These are phyloP conservation scores for Fusarium burgessii DNA, from an alignment of 2,329 filamentous ascomycete genomes.

Conservation along the genomic window DNA sequence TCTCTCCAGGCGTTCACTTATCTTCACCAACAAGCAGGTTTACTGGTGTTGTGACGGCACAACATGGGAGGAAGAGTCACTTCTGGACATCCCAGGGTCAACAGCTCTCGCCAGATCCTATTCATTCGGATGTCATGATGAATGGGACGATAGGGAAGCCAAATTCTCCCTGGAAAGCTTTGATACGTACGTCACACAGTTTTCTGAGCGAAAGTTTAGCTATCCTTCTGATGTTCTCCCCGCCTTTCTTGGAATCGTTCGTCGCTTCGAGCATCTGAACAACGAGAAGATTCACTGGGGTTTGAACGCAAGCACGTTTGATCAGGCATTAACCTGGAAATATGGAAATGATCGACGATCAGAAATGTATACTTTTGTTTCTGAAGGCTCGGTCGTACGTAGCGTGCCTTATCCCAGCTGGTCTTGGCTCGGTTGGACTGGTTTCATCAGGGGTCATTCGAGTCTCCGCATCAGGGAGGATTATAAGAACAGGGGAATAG, in stretches of 20 bases:
- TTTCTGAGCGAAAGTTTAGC: conserved; percentile 7
- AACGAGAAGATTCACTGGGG: conserved; percentile 21
- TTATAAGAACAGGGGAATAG: background rate
- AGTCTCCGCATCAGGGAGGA: background rate
- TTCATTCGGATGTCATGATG: conserved; percentile 16
- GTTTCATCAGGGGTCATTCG: background rate
- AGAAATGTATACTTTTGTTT: background rate
- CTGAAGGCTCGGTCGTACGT: background rate
- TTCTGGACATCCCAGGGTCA: conserved; percentile 5
- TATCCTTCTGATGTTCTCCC: conserved; percentile 12
- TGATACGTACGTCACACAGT: conserved; percentile 12
- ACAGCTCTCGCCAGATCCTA: background rate
- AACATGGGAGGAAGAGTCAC: conserved; percentile 30
- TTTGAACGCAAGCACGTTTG: background rate
- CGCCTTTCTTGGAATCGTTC: conserved; percentile 18
- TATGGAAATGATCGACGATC: background rate
- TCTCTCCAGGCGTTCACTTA: conserved; percentile 13
- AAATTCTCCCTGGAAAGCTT: conserved; percentile 7
- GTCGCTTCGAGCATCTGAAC: conserved; percentile 27
- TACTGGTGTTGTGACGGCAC: conserved; percentile 20
- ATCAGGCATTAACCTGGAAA: conserved; percentile 13
- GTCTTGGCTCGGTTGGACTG: conserved; percentile 15
- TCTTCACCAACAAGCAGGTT: conserved; percentile 19
- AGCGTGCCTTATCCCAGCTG: conserved; percentile 11
- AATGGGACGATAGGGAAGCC: background rate